These are phyloP conservation scores for Fennellomyces sp. DNA, from an alignment of 371 early-diverging fungal species.

Conservation along the genomic window DNA sequence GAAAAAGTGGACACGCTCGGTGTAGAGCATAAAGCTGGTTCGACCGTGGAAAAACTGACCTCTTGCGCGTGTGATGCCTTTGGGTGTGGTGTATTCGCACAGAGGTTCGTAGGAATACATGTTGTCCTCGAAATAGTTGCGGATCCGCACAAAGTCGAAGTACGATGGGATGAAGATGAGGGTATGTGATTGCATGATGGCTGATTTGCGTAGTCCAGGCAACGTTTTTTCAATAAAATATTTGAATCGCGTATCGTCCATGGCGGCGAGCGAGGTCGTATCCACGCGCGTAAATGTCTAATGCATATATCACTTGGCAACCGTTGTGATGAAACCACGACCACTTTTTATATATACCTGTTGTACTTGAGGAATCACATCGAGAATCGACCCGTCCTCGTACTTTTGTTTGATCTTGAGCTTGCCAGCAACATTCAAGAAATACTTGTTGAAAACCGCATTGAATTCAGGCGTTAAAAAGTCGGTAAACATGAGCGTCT, in stretches of 20 bases:
- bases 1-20: conserved; percentile 96
- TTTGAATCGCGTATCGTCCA: conserved; percentile 84
- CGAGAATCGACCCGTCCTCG: conserved; percentile 71
- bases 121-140: conserved; percentile 84
- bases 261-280: conserved; percentile 54
- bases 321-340: background rate
- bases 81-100: conserved; percentile 72
- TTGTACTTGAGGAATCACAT: conserved; percentile 80
- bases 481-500: conserved; percentile 82
- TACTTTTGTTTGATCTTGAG: conserved; percentile 66
- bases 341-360: conserved; percentile 47
- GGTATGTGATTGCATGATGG: conserved; percentile 70
- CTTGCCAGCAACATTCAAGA: conserved; percentile 79
- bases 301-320: background rate
- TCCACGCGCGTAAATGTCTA: conserved; percentile 74
- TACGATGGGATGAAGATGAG: conserved; percentile 94
- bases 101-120: conserved; percentile 74
- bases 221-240: conserved; percentile 81
- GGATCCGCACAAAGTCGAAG: conserved; percentile 93
- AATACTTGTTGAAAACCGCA: conserved; percentile 75
- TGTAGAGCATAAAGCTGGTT: conserved; percentile 77
- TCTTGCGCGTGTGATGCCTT: conserved; percentile 79
- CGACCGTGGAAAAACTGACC: conserved; percentile 81
- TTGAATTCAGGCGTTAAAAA: conserved; percentile 90
- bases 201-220: conserved; percentile 61